phyloP scores from a whole-genome alignment of 805 yeast species.

The Torulaspora indica region DNA sequence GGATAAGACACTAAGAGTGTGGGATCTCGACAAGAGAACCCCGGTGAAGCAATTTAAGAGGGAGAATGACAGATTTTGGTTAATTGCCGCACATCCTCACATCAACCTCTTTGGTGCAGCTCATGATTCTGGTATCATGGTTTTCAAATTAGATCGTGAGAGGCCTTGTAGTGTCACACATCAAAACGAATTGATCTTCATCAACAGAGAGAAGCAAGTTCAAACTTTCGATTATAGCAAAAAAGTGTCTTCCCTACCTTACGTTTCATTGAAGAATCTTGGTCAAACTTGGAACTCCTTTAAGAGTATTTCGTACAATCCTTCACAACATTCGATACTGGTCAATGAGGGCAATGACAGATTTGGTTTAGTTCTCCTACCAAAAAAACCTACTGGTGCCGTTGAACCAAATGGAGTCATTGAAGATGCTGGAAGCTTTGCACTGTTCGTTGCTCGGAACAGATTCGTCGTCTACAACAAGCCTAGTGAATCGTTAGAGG shows the following conservation, averaged over 20 bases:
- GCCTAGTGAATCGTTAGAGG: constrained; percentile 60
- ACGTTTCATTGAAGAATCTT: constrained; percentile 75
- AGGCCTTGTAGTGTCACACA: constrained; percentile 70
- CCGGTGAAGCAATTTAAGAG: constrained; percentile 92
- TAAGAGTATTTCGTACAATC: constrained; percentile 82
- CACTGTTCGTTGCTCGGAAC: constrained; percentile 90
- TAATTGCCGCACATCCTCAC: constrained; percentile 79
- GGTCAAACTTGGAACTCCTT: constrained; percentile 85
- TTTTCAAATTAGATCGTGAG: constrained; percentile 94
- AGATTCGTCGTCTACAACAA: constrained; percentile 80
- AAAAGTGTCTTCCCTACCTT: constrained; percentile 65
- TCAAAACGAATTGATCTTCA: constrained; percentile 69
- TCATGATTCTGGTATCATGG: constrained; percentile 97
- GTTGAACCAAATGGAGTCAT: constrained; percentile 79
- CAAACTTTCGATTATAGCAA: constrained; percentile 68
- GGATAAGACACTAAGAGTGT: constrained; percentile 91
- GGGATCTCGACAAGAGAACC: constrained; percentile 93
- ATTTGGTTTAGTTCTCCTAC: constrained; percentile 72
- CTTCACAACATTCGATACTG: constrained; percentile 81
- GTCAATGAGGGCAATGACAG: constrained; percentile 64
- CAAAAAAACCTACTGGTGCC: constrained; percentile 89
- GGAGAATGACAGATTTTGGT: constrained; percentile 93
- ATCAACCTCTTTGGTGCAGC: constrained; percentile 93
- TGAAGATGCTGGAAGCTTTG: constrained; percentile 78
- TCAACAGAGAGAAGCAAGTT: constrained; percentile 81